These are phyloP conservation scores for Fusarium sublunatum DNA, from an alignment of 2,329 filamentous ascomycete genomes.

Conservation along the genomic window DNA sequence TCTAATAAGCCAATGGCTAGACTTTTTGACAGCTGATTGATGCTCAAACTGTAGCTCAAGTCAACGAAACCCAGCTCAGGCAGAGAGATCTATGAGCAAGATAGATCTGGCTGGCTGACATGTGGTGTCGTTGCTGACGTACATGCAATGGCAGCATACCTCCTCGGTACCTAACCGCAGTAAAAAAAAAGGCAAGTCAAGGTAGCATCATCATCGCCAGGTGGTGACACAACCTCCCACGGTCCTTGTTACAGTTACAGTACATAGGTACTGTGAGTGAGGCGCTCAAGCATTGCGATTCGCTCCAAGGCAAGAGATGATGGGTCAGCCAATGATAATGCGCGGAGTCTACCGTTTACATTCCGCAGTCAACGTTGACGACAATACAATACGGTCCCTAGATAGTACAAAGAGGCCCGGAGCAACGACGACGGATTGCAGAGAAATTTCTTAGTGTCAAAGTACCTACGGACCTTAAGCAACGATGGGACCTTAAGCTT, in stretches of 20 bases:
- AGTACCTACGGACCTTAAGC: too few species aligned
- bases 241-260: too few species aligned
- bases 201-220: slow-evolving; percentile 27
- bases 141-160: too few species aligned
- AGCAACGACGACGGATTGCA: too few species aligned
- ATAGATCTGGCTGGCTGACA: slow-evolving; percentile 18
- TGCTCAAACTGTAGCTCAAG: background rate
- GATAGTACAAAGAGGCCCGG: too few species aligned
- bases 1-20: background rate
- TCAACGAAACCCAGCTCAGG: background rate
- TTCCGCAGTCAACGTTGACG: too few species aligned
- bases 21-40: background rate
- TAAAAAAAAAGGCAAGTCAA: background rate
- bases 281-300: too few species aligned
- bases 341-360: too few species aligned
- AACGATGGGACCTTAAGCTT: background rate
- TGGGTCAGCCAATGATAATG: too few species aligned
- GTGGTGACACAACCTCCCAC: slow-evolving; percentile 25
- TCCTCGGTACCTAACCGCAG: slow-evolving; percentile 12
- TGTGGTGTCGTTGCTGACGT: slow-evolving; percentile 31
- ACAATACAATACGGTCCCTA: too few species aligned
- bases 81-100: slow-evolving; percentile 4
- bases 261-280: background rate
- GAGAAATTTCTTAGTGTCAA: too few species aligned
- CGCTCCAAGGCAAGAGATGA: too few species aligned